Evolutionary conservation across 192 early-diverging fungal genomes (phyloP).

Genomic region (Paraglomus occultum): DNA sequence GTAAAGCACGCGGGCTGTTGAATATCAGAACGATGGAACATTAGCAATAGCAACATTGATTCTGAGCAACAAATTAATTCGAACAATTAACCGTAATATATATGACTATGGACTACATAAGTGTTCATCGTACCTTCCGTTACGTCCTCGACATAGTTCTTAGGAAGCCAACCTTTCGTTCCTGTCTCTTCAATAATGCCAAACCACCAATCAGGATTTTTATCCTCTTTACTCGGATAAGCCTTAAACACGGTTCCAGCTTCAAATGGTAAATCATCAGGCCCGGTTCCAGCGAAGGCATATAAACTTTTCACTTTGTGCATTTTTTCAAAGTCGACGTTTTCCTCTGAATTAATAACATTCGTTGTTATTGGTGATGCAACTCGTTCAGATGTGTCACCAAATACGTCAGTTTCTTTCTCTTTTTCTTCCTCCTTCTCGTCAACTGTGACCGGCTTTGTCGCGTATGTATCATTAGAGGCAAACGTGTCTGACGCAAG

Average conservation of each 20-base stretch:
- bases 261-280: conserved; percentile 43
- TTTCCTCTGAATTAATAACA: conserved; percentile 14
- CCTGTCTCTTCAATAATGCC: conserved; percentile 38
- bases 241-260: conserved; percentile 39
- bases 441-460: background rate
- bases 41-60: background rate
- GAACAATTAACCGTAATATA: background rate
- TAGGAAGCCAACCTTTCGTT: conserved; percentile 50
- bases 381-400: background rate
- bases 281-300: conserved; percentile 37
- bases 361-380: background rate
- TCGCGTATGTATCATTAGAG: background rate
- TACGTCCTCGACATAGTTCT: conserved; percentile 43
- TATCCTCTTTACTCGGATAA: conserved; percentile 36
- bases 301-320: conserved; percentile 41
- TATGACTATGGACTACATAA: background rate
- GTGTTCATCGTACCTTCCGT: conserved; percentile 30
- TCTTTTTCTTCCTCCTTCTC: conserved; percentile 4
- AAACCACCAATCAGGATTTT: conserved; percentile 49
- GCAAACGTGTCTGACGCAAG: conserved; percentile 40
- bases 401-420: background rate
- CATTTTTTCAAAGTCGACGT: conserved; percentile 35
- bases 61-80: background rate
- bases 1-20: conserved; percentile 41
- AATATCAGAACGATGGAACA: background rate